Base-by-base conservation (phyloP, 129 eudicot species). In the Daucus carota region DNA sequence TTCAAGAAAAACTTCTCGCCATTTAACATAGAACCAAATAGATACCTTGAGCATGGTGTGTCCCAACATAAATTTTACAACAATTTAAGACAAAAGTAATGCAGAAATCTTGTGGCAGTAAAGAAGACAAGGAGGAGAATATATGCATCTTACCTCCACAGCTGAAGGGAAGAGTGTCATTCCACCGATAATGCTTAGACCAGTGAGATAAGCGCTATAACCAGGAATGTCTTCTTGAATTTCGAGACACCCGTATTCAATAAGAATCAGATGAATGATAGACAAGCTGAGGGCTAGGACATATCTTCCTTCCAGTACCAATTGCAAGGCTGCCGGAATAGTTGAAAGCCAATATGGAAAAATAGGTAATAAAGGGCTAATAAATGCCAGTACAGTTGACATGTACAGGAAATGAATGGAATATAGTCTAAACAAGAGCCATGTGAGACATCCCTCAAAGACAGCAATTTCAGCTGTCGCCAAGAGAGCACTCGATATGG, bases 151-250 rank as follows among this genome's bases (percentile, higher is more conserved):
- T 89, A 95, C 99, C 99, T 95, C 99, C 46, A 95, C 47, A 69
- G 96, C 97, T 43, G 97, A 91, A 72, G 96, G 83, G 80, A 89
- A 95, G 86, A 95, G 81, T 74, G 99, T 87, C 84, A 91, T 84
- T 75, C 99, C 99, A 80, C 99, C 99, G 66, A 95, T 87, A 71
- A 95, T 91, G 81, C 99, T 95, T 76, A 95, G 99, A 44, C 96
- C 99, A 34, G 94, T 95, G 26, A 95, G 94, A 85, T 95, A 95
- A 0, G 89, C 86, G 75, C 85, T 89, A 57, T 95, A 81, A 28
- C 99, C 97, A 41, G 99, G 97, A 62, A 89, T 75, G 73, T 88
- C 96, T 73, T 91, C 97, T 57, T 70, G 89, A 76, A 95, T 95
- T 66, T 95, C 99, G 2, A 85, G 48, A 10, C 85, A 77, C 15